A percentile compares a stretch with the other conserved stretches of the same genome.
phyloP scores from a whole-genome alignment of 2,329 filamentous ascomycete genomes.

The Leptographium radiaticola region DNA sequence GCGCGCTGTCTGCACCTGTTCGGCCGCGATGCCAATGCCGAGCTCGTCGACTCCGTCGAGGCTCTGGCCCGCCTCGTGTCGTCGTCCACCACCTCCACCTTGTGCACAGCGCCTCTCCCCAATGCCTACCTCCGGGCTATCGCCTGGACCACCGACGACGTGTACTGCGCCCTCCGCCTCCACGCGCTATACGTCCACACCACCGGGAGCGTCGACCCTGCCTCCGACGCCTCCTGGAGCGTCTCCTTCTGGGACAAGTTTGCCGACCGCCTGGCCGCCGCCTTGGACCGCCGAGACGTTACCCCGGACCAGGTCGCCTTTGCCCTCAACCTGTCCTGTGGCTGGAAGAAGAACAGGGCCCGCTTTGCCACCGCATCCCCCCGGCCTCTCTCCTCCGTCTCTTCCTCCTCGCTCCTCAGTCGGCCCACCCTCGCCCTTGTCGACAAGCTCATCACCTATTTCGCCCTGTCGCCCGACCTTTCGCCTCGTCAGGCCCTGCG shows the following conservation, averaged over 20 bases:
- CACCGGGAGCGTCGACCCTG: conserved; percentile 10
- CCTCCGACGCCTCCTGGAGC: conserved; percentile 7
- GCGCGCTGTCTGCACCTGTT: conserved; percentile 4
- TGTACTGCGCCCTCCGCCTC: conserved; percentile 10
- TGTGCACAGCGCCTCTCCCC: conserved; percentile 1
- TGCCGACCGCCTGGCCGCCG: conserved; percentile 3
- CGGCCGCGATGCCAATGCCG: neutral
- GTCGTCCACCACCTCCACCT: neutral
- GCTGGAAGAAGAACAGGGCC: too few species aligned
- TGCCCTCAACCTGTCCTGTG: conserved; percentile 5
- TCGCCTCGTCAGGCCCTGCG: conserved; percentile 15
- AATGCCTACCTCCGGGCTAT: conserved; percentile 14
- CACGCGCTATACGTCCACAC: conserved; percentile 9
- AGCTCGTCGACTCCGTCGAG: conserved; percentile 4
- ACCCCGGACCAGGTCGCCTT: conserved; percentile 4
- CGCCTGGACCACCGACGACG: conserved; percentile 12
- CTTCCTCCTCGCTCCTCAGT: neutral
- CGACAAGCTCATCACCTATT: conserved; percentile 10
- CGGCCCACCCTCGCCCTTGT: conserved; percentile 11
- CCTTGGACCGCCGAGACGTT: conserved; percentile 4
- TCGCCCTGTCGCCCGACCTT: conserved; percentile 11
- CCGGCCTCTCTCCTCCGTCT: too few species aligned
- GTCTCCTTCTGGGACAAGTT: conserved; percentile 14
- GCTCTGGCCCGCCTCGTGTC: neutral
- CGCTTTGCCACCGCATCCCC: neutral